A percentile compares a stretch with the other conserved stretches of the same genome.
These are phyloP conservation scores for Candida mattraensis DNA, from an alignment of 805 yeast species.

Conservation along the genomic window DNA sequence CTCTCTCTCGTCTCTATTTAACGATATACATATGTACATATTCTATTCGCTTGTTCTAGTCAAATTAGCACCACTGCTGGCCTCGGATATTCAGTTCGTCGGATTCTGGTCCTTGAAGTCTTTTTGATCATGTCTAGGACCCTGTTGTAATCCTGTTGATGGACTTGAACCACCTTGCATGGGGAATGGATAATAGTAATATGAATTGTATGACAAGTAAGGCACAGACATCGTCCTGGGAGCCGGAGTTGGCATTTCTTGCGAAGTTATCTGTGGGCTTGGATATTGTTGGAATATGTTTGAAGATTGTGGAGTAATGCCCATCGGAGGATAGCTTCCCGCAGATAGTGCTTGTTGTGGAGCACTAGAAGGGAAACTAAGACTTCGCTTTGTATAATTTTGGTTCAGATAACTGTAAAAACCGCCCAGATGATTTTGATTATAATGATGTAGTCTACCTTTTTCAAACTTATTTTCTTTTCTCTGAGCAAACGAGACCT, in stretches of 20 bases:
- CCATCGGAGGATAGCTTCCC: slow-evolving; percentile 4
- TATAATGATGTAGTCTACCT: slow-evolving; percentile 36
- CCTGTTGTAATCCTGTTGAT: neutral
- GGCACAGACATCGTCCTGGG: slow-evolving; percentile 16
- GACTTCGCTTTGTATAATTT: slow-evolving; percentile 18
- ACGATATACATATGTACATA: too few species aligned
- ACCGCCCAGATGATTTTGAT: slow-evolving; percentile 34
- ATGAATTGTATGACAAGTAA: slow-evolving; percentile 21
- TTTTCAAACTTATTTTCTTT: slow-evolving; percentile 51
- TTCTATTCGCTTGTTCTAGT: too few species aligned
- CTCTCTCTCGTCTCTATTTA: too few species aligned
- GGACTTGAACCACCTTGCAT: slow-evolving; percentile 4
- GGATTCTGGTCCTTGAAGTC: neutral
- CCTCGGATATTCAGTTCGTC: neutral
- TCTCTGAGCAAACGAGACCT: slow-evolving; percentile 76
- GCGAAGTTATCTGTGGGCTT: slow-evolving; percentile 3
- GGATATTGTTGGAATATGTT: slow-evolving; percentile 1
- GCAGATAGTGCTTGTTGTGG: slow-evolving; percentile 8
- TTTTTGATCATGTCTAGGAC: slow-evolving; percentile 1
- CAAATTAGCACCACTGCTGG: too few species aligned
- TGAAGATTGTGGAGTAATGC: slow-evolving; percentile 5
- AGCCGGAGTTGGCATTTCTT: slow-evolving; percentile 11
- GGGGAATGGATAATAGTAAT: slow-evolving; percentile 22
- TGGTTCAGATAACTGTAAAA: slow-evolving; percentile 27
- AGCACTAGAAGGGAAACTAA: slow-evolving; percentile 12